phyloP scores from a whole-genome alignment of 2,329 filamentous ascomycete genomes.

The Diaporthe longicolla region DNA sequence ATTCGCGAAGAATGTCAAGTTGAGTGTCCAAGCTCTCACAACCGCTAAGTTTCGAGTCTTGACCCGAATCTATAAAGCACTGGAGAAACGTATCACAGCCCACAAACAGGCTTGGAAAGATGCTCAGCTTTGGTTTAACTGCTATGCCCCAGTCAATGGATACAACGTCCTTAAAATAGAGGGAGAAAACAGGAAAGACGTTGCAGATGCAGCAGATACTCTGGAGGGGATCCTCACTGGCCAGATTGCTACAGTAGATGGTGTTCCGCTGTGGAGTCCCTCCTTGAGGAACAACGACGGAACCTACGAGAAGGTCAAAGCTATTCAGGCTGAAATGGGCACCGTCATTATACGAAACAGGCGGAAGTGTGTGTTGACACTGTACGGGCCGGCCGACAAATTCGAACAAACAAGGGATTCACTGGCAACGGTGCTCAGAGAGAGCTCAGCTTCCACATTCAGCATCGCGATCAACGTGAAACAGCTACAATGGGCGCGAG shows the following conservation, averaged over 20 bases:
- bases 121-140: not conserved
- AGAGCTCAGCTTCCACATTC: not conserved
- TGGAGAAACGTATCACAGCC: not conserved
- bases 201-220: too few relatives aligned
- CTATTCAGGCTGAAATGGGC: not conserved
- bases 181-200: too few relatives aligned
- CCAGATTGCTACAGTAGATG: not conserved
- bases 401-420: not conserved
- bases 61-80: not conserved
- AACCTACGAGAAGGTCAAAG: not conserved
- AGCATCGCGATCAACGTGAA: not conserved
- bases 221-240: too few relatives aligned
- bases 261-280: not conserved
- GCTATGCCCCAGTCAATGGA: not conserved
- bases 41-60: too few relatives aligned
- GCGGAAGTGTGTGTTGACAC: not conserved
- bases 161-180: not conserved
- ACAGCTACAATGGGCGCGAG: not conserved
- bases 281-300: not conserved
- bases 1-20: too few relatives aligned
- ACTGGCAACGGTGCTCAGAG: not conserved
- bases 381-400: not conserved
- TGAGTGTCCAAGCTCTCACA: too few relatives aligned
- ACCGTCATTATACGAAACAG: not conserved
- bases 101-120: not conserved